A percentile compares a stretch with the other conserved stretches of the same genome.
These are phyloP conservation scores for Echinosophora koreensis DNA, from an alignment of 306 rosid species.

Conservation along the genomic window DNA sequence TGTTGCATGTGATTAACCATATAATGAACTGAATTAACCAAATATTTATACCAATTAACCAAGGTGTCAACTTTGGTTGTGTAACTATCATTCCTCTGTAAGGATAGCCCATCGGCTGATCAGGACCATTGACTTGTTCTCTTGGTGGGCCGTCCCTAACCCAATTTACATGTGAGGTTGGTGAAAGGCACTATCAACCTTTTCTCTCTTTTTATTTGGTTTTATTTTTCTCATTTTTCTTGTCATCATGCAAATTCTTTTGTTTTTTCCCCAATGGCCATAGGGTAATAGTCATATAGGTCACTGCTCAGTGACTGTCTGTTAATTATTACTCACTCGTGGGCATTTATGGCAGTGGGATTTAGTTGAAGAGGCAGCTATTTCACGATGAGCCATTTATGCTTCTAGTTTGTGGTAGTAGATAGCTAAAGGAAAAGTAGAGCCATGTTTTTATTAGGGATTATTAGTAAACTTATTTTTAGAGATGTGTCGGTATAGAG, in stretches of 20 bases:
- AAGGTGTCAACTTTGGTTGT: no score
- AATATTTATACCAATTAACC: no score
- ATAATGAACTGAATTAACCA: no score
- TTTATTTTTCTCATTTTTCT: not conserved
- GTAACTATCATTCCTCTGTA: no score
- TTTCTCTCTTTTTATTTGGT: not conserved
- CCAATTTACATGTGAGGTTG: conserved; percentile 73
- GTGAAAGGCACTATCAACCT: conserved; percentile 74
- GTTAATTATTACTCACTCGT: conserved; percentile 51
- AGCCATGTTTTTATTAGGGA: conserved; percentile 66
- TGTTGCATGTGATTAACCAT: no score
- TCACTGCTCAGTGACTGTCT: conserved; percentile 48
- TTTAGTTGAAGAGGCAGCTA: conserved; percentile 6
- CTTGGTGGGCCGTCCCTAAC: conserved; percentile 67
- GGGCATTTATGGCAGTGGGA: conserved; percentile 59
- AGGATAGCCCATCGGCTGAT: conserved; percentile 70
- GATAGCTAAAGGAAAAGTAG: conserved; percentile 58
- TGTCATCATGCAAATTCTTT: conserved; percentile 30
- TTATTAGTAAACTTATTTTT: not conserved
- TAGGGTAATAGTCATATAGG: conserved; percentile 21
- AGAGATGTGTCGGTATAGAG: no score
- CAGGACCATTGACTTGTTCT: conserved; percentile 73
- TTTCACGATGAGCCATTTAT: conserved; percentile 21
- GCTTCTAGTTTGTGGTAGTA: not conserved
- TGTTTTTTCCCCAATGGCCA: conserved; percentile 11